Conservation (phyloP, 345 rosid genomes). For the Salix purpurea region DNA sequence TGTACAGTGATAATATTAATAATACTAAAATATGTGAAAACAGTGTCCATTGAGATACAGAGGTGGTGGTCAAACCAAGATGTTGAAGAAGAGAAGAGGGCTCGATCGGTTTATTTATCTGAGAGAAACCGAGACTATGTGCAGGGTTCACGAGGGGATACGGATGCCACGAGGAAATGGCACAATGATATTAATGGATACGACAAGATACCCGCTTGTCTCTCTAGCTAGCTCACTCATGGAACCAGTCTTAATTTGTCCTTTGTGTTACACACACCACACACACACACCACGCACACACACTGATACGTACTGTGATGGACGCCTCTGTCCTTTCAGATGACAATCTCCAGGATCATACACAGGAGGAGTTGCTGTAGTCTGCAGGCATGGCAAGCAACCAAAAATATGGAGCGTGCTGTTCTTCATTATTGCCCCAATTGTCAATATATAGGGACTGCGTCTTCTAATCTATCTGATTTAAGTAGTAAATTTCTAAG, state of each 20-base stretch:
- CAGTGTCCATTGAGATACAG: not conserved
- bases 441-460: not conserved
- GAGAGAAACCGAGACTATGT: not conserved
- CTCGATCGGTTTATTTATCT: not conserved
- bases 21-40: no score
- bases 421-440: not conserved
- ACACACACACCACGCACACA: no score
- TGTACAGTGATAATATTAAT: not conserved
- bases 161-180: slow-evolving; percentile 40
- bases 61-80: not conserved
- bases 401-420: slow-evolving; percentile 13
- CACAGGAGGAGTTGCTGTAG: not conserved
- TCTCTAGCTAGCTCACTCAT: slow-evolving; percentile 2
- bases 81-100: not conserved
- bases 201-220: slow-evolving; percentile 35
- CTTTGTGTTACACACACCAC: not conserved
- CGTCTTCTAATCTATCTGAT: no score
- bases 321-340: slow-evolving; percentile 32
- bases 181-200: slow-evolving; percentile 30
- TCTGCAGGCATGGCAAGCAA: not conserved
- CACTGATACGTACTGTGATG: not conserved
- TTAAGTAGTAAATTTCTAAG: no score
- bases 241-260: slow-evolving; percentile 15
- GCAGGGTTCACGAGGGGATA: slow-evolving; percentile 32
- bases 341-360: not conserved